These are phyloP conservation scores for Cyphellophora attinorum DNA, from an alignment of 2,329 filamentous ascomycete species.

Conservation along the genomic window DNA sequence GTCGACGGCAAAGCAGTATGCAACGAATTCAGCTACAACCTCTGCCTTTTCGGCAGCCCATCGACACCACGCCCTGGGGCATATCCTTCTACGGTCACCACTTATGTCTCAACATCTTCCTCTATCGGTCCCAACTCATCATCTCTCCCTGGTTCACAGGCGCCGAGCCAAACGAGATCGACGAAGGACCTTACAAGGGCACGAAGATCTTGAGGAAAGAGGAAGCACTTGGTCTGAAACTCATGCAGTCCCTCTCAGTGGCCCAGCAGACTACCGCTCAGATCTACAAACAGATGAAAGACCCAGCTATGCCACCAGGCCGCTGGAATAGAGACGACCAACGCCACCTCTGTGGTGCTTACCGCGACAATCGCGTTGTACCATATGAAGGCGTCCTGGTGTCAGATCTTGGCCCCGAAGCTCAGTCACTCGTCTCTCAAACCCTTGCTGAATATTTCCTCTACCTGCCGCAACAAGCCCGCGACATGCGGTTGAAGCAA, in stretches of 20 bases:
- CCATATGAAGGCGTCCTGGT: conserved; percentile 62
- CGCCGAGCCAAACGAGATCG: conserved; percentile 68
- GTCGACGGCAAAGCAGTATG: conserved; percentile 53
- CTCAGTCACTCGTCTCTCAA: conserved; percentile 45
- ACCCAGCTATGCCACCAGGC: conserved; percentile 52
- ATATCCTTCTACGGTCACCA: conserved; percentile 72
- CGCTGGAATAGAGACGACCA: conserved; percentile 77
- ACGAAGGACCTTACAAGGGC: conserved; percentile 52
- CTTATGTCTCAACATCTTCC: conserved; percentile 61
- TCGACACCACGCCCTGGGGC: conserved; percentile 55
- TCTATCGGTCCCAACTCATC: conserved; percentile 56
- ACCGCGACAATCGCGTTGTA: conserved; percentile 66
- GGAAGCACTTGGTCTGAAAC: conserved; percentile 52
- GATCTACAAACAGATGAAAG: conserved; percentile 50
- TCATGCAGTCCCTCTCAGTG: conserved; percentile 55
- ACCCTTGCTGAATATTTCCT: conserved; percentile 58
- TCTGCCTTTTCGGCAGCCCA: conserved; percentile 58
- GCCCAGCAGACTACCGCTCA: conserved; percentile 43
- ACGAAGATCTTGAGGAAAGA: conserved; percentile 58
- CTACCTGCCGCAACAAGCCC: conserved; percentile 53
- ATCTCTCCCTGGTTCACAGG: conserved; percentile 69
- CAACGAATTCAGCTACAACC: conserved; percentile 71
- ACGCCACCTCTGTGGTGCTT: conserved; percentile 67
- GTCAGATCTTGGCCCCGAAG: conserved; percentile 34
- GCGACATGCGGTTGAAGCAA: conserved; percentile 45